Percentiles rank a stretch among this genome's conserved stretches.
These are phyloP conservation scores for Diaporthe aspalathi DNA, from an alignment of 2,329 filamentous ascomycete genomes.

Conservation along the genomic window DNA sequence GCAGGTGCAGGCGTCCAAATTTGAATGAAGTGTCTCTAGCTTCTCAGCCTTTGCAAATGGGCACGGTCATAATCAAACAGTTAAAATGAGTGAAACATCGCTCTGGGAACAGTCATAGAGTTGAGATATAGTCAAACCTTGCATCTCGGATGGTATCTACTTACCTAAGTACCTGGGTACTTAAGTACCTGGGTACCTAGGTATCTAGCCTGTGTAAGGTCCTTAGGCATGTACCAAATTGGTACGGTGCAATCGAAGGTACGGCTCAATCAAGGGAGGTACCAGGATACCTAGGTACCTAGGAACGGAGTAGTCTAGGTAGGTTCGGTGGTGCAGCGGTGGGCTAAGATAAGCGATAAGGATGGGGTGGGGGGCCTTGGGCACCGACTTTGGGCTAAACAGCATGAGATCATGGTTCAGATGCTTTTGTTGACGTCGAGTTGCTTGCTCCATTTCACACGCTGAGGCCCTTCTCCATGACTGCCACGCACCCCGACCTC, in stretches of 20 bases:
- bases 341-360: constrained; percentile 23
- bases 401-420: constrained; percentile 7
- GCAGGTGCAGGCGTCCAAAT: too few relatives aligned
- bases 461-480: neutral
- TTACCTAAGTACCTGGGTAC: too few relatives aligned
- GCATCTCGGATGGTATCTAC: too few relatives aligned
- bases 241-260: too few relatives aligned
- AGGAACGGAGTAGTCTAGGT: too few relatives aligned
- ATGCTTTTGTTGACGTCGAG: neutral
- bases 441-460: constrained; percentile 13
- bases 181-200: too few relatives aligned
- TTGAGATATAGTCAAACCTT: too few relatives aligned
- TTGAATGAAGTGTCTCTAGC: neutral
- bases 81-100: neutral
- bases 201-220: too few relatives aligned
- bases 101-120: neutral
- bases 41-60: neutral
- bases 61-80: neutral
- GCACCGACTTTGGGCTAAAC: constrained; percentile 1
- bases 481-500: constrained; percentile 3
- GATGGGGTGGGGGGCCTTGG: neutral
- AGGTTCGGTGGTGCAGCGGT: neutral
- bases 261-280: too few relatives aligned
- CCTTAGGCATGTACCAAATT: too few relatives aligned
- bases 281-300: too few relatives aligned